Evolutionary conservation across 768 basidiomycete genomes (phyloP).

Genomic region (Phaffia tasmanica): DNA sequence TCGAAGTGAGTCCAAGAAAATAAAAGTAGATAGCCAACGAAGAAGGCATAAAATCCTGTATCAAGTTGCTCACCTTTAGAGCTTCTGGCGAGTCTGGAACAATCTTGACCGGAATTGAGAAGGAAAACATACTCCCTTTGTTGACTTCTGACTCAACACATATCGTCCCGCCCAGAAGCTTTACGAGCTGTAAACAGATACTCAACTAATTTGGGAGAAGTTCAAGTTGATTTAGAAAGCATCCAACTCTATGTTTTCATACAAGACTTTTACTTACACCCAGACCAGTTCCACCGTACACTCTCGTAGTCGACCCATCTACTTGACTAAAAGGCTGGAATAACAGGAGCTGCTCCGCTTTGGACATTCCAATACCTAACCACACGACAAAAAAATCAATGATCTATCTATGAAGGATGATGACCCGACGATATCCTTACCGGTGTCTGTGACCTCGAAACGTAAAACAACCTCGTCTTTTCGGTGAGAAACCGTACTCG

Average conservation of each 20-base stretch:
- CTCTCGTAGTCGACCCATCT: constrained; percentile 64
- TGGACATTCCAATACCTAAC: constrained; percentile 56
- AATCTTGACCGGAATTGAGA: constrained; percentile 54
- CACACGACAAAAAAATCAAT: background rate
- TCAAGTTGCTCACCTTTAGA: constrained; percentile 41
- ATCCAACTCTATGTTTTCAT: too few species aligned
- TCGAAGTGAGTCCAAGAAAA: background rate
- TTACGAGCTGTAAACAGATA: constrained; percentile 62
- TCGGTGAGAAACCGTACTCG: background rate
- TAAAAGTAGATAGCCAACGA: background rate
- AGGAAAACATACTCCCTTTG: constrained; percentile 60
- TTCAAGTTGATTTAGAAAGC: background rate
- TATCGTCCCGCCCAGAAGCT: constrained; percentile 64
- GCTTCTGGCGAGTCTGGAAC: constrained; percentile 50
- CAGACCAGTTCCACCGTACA: constrained; percentile 66
- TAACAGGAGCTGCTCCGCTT: constrained; percentile 54
- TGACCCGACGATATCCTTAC: background rate
- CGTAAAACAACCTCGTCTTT: constrained; percentile 40
- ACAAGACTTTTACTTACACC: constrained; percentile 35
- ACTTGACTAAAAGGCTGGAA: constrained; percentile 70
- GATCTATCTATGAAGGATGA: background rate
- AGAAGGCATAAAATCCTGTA: too few species aligned
- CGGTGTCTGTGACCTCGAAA: constrained; percentile 44
- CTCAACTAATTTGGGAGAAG: constrained; percentile 43
- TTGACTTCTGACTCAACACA: constrained; percentile 56